phyloP scores from a whole-genome alignment of 2,329 filamentous ascomycete species.

The Boeremia lycopersici region DNA sequence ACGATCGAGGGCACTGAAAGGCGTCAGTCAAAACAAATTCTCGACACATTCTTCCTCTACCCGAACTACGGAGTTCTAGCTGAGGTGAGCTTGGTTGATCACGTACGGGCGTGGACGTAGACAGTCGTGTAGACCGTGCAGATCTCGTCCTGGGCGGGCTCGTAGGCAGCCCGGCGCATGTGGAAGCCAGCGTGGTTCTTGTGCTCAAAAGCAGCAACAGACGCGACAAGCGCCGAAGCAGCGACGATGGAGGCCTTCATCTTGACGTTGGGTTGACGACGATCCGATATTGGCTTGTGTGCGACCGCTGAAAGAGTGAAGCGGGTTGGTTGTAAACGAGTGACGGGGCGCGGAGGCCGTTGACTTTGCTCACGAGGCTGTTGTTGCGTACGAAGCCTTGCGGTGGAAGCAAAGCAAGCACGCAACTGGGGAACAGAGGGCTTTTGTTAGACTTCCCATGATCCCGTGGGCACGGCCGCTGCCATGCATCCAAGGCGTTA shows the following conservation, averaged over 20 bases:
- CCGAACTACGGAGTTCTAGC: background rate
- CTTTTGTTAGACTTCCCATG: conserved; percentile 40
- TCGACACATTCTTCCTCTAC: background rate
- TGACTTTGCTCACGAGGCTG: conserved; percentile 42
- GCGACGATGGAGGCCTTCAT: conserved; percentile 78
- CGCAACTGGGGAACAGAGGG: conserved; percentile 27
- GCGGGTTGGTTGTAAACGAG: conserved; percentile 55
- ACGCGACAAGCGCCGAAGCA: conserved; percentile 62
- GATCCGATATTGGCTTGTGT: conserved; percentile 28
- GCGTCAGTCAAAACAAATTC: conserved; percentile 17
- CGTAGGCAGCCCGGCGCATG: conserved; percentile 55
- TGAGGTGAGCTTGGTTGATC: background rate
- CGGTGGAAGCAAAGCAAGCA: conserved; percentile 29
- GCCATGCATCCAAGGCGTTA: conserved; percentile 28
- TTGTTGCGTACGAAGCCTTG: conserved; percentile 43
- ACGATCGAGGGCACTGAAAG: conserved; percentile 29
- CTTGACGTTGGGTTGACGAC: conserved; percentile 44
- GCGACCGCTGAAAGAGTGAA: conserved; percentile 90
- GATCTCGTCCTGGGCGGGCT: conserved; percentile 58
- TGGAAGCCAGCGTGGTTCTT: conserved; percentile 68
- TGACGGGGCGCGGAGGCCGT: conserved; percentile 45
- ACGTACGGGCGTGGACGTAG: conserved; percentile 56
- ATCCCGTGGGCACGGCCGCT: conserved; percentile 20
- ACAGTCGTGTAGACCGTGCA: conserved; percentile 75
- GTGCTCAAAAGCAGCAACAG: conserved; percentile 65